phyloP scores from a whole-genome alignment of 1,139 yeast species.

The Hansenula sp. region DNA sequence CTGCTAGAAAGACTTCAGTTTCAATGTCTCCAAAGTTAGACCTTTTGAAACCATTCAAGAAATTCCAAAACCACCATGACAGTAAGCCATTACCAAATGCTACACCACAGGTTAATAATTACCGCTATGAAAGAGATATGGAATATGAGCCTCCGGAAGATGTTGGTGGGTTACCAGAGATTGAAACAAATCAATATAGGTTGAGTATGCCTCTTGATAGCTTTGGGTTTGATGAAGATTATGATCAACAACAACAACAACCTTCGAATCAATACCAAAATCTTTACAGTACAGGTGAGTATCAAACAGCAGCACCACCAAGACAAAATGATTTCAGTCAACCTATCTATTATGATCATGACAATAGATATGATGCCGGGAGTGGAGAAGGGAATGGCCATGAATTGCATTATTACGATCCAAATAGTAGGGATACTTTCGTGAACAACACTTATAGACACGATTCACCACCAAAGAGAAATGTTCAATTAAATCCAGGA shows the following conservation, averaged over 20 bases:
- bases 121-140: not conserved
- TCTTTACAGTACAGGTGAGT: not conserved
- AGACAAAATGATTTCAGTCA: not conserved
- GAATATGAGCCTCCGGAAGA: conserved; percentile 7
- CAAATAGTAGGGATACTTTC: not conserved
- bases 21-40: not conserved
- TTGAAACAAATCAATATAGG: conserved; percentile 24
- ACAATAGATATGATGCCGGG: not conserved
- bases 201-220: conserved; percentile 22
- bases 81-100: conserved; percentile 6
- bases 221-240: conserved; percentile 15
- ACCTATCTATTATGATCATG: not conserved
- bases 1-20: not conserved
- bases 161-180: conserved; percentile 18
- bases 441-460: not conserved
- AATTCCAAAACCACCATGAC: conserved; percentile 6
- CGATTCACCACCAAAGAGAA: not conserved
- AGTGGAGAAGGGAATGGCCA: not conserved
- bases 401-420: not conserved
- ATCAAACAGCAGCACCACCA: conserved; percentile 1
- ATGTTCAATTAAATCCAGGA: not conserved
- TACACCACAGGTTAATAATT: conserved; percentile 3
- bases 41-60: conserved; percentile 10
- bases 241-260: not conserved
- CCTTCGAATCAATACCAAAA: not conserved